Evolutionary conservation across 139 green algal species (phyloP), one percentile per base, ranked within the genome.

Genomic region (Raphidocelis subcapitata): DNA sequence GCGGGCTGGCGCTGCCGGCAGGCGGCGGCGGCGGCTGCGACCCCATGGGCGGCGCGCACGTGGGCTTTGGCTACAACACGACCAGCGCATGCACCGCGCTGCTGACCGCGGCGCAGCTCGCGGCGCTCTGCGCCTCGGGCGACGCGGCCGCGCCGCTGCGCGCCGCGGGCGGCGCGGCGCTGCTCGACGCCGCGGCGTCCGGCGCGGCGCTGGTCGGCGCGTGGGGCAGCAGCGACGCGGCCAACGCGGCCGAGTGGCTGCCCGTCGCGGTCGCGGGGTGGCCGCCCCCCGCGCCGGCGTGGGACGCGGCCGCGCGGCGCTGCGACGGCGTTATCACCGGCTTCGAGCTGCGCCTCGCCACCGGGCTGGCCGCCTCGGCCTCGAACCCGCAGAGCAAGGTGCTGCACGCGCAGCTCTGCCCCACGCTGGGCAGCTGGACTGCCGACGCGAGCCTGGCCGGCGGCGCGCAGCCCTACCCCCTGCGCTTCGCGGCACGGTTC

Each of bases 371-470:
- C 32, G 82, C 80, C 32, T 54, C 74, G 2, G 47, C 74, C 46
- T 79, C 79, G 63, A 84, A 87, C 62, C 28, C 83, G 67, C 83
- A 88, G 67, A 62, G 65, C 60, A 88, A 88, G 77, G 67, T 84
- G 57, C 77, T 88, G 29, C 84, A 77, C 52, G 80, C 69, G 2
- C 73, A 77, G 28, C 28, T 82, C 18, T 88, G 83, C 60, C 84
- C 82, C 69, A 57, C 14, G 1, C 62, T 64, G 1, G 77, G 54
- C 64, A 83, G 69, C 15, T 88, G 83, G 83, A 62, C 75, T 29
- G 72, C 68, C 32, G 65, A 77, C 32, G 44, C 32, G 3, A 35
- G 14, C 5, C 24, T 55, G 14, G 16, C 18, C 31, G 59, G 31
- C 14, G 2, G 23, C 0, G 46, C 21, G 2, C 16, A 55, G n/a